Evolutionary conservation across 768 basidiomycete genomes (phyloP).

Genomic region (Pluteus cervinus): DNA sequence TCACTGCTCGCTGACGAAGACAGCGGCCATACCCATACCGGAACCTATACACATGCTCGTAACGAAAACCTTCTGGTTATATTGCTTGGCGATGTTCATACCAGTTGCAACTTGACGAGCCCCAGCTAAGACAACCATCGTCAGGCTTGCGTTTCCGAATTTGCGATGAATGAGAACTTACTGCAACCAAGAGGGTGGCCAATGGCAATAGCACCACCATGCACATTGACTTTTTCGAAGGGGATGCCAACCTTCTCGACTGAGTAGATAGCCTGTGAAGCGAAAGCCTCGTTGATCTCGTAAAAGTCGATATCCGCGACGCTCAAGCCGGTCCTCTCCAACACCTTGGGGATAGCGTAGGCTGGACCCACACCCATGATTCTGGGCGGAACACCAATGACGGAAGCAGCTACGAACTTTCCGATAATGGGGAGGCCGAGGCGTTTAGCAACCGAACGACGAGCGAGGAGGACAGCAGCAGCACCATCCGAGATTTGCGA

Average conservation of each 20-base stretch:
- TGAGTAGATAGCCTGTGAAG: constrained; percentile 73
- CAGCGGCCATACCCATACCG: constrained; percentile 88
- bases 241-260: constrained; percentile 66
- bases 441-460: constrained; percentile 73
- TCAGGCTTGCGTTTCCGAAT: constrained; percentile 7
- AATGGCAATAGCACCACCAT: constrained; percentile 86
- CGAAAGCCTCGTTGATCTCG: constrained; percentile 92
- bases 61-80: constrained; percentile 69
- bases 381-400: constrained; percentile 77
- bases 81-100: constrained; percentile 74
- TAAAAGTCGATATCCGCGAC: constrained; percentile 80
- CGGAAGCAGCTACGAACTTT: constrained; percentile 69
- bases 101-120: constrained; percentile 87
- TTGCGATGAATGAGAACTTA: constrained; percentile 30
- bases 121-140: constrained; percentile 44
- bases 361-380: constrained; percentile 94
- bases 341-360: constrained; percentile 74
- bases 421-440: constrained; percentile 84
- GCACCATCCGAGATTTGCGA: constrained; percentile 92
- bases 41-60: constrained; percentile 91
- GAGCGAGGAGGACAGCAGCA: constrained; percentile 79
- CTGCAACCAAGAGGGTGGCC: constrained; percentile 87
- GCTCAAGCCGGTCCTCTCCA: constrained; percentile 59
- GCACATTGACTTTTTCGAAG: constrained; percentile 75
- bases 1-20: constrained; percentile 81